Base-by-base conservation (phyloP, 768 basidiomycete genomes). In the Xerocomus brunneocitrinus region DNA sequence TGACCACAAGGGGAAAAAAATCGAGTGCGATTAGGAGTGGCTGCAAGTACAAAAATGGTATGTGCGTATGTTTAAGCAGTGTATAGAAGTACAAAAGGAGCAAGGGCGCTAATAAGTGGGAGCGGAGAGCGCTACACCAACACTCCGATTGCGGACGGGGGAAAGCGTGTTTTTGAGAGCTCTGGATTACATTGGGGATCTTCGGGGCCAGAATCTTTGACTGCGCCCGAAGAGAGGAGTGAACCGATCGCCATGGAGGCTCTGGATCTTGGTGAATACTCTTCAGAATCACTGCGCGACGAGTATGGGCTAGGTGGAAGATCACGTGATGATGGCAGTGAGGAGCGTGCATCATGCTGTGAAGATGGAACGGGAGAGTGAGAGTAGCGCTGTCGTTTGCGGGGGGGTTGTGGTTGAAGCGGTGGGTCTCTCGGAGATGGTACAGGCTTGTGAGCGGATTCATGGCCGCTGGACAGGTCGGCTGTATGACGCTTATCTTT, bases 171-270 rank as follows among this genome's bases (percentile, higher is more conserved):
- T 34, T 59, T 62, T 8, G 59, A 41, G 44, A 35, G 24, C 10
- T 68, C 68, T 8, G 55, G 25, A 27, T 30, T 22, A 50, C 61
- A 61, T 59, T 61, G 64, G 22, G 55, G 31, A 42, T 69, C 68
- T 4, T 71, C 70, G 4, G 55, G 58, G 41, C 28, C 51, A 43
- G 62, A 24, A 44, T 72, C 70, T 55, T 61, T 65, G 34, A 53
- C 56, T 30, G 67, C 76, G 64, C 49, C 79, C 60, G 62, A 73
- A 54, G 84, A 80, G 24, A 89, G 76, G 30, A 91, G 70, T 1
- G 87, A 87, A 27, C 85, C 87, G 60, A 91, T 90, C 41, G 86
- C 83, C 89, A 91, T 91, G 35, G 85, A 84, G 14, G 80, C 81
- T 52, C 84, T 76, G 50, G 86, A 83, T 45, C 84, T 79, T 41